phyloP scores from a whole-genome alignment of 2,329 filamentous ascomycete genomes.

The Amauroascus niger region DNA sequence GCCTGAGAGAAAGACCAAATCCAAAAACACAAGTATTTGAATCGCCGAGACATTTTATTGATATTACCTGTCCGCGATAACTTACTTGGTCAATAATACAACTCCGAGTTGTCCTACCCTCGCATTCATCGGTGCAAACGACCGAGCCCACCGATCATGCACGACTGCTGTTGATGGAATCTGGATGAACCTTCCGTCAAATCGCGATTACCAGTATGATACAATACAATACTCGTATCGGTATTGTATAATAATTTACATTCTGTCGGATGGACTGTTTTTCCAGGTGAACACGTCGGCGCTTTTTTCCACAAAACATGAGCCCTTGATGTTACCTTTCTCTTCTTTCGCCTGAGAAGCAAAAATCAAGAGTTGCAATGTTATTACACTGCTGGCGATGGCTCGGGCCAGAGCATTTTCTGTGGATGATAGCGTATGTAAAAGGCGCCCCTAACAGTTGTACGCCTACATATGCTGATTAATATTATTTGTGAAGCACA shows the following conservation, averaged over 20 bases:
- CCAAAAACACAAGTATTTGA: background rate
- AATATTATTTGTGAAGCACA: background rate
- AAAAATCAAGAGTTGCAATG: background rate
- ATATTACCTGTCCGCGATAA: no score
- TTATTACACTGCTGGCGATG: background rate
- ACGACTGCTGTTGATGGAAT: background rate
- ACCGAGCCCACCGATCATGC: background rate
- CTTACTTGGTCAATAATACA: no score
- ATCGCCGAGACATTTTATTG: background rate
- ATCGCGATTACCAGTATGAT: background rate
- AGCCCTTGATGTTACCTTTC: background rate
- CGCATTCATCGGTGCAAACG: background rate
- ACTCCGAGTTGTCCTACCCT: no score
- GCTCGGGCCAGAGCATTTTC: background rate
- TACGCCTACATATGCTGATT: background rate
- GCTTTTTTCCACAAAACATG: background rate
- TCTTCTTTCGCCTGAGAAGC: no score
- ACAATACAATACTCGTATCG: background rate
- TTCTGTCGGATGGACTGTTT: background rate
- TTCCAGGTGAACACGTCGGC: background rate
- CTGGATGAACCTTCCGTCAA: no score
- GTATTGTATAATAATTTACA: background rate
- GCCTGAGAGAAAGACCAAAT: background rate
- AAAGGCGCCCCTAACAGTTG: background rate
- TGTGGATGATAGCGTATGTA: conserved; percentile 3